Evolutionary conservation across 805 yeast genomes (phyloP), one percentile per base, ranked within the genome.

Genomic region (Scheffersomyces spartinae): DNA sequence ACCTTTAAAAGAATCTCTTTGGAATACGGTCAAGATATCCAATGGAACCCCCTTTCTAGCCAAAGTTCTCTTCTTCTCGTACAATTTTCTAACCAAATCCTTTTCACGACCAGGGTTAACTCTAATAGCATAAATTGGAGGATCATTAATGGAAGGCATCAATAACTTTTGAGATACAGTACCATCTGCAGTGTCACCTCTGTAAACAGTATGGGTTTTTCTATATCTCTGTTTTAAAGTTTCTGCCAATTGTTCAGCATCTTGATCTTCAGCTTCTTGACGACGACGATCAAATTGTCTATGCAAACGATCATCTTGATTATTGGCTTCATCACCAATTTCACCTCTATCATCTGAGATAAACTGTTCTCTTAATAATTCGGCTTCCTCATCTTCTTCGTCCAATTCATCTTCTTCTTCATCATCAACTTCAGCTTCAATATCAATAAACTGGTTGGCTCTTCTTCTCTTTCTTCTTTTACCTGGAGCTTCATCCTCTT

Each of bases 371-470:
- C 84, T 72, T 23, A 79, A 71, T 16, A 82, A 57, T 35, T 81
- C 96, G n/a, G 93, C 86, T 39, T 74, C 82, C 39, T 79, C 97
- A 35, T 88, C 97, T 24, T 85, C 97, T 31, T 60, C 67, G 33
- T 86, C 97, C 34, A 84, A 88, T 16, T 75, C 73, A 21, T 80
- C 93, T 38, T 88, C 97, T 28, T 91, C 97, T 38, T 91, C 97
- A 33, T 88, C 97, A 51, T 88, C 94, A 30, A 91, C 98, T 52
- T 88, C 97, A 32, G 96, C 98, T 63, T 91, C 97, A 28, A 91
- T 94, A 81, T 91, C 98, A 55, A 91, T 67, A 52, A 85, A 91
- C 63, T 80, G 86, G 52, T 88, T 88, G 61, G 65, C 67, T 26
- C 58, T 46, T 43, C 70, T 56, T 45, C 65, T 58, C 34, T 60